Percentiles rank a stretch among this genome's conserved stretches.
Conservation (phyloP, 495 filamentous ascomycete genomes). For the Lichenothelia convexa region DNA sequence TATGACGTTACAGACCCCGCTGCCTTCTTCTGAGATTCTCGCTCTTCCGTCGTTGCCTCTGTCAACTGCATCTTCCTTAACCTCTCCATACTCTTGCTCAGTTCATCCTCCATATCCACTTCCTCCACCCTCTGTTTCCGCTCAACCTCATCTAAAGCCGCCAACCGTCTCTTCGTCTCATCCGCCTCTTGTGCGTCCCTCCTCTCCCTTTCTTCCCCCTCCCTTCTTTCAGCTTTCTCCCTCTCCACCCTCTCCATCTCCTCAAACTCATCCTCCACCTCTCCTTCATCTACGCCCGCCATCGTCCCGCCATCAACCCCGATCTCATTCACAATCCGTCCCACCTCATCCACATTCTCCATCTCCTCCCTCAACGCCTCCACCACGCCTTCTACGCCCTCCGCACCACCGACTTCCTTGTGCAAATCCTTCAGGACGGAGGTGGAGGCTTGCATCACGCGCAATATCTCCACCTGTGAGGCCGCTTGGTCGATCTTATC, state of each 20-base stretch:
- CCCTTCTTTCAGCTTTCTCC: conserved; percentile 32
- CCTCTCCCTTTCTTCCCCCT: conserved; percentile 29
- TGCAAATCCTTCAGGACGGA: conserved; percentile 55
- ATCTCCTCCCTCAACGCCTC: conserved; percentile 52
- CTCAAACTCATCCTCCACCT: conserved; percentile 79
- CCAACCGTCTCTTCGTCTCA: conserved; percentile 14
- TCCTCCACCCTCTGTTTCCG: conserved; percentile 10
- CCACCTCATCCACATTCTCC: conserved; percentile 65
- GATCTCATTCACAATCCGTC: conserved; percentile 49
- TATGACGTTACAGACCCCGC: no score
- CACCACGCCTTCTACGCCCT: conserved; percentile 19
- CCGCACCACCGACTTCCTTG: conserved; percentile 49
- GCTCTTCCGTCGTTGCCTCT: no score
- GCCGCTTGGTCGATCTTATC: conserved; percentile 66
- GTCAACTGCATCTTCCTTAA: no score
- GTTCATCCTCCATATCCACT: conserved; percentile 1
- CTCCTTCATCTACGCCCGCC: conserved; percentile 55
- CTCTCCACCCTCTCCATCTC: conserved; percentile 50
- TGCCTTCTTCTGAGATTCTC: no score
- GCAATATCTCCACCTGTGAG: conserved; percentile 62
- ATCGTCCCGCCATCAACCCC: conserved; percentile 22
- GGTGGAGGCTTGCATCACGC: conserved; percentile 61
- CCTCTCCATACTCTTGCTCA: no score
- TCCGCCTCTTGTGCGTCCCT: conserved; percentile 16
- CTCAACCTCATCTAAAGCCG: conserved; percentile 17